Percentiles rank a stretch among this genome's conserved stretches.
Evolutionary conservation across 176 grass and related monocot genomes (phyloP).

Genomic region (Hordeum marinum): DNA sequence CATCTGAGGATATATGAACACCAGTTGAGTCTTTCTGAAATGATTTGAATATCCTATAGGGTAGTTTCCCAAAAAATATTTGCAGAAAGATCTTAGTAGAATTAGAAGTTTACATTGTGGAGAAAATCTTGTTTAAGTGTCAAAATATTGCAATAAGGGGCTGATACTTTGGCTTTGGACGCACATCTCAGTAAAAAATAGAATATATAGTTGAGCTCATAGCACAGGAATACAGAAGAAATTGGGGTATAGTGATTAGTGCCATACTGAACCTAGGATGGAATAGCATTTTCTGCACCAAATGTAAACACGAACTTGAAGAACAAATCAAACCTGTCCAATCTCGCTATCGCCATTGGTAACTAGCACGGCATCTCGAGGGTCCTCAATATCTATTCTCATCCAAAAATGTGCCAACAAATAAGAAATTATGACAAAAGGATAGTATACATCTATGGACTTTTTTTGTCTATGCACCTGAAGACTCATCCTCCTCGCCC

Average conservation of each 20-base stretch:
- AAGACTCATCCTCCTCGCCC: constrained; percentile 54
- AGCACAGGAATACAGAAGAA: background rate
- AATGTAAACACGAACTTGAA: background rate
- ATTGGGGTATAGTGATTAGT: background rate
- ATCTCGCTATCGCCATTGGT: constrained; percentile 87
- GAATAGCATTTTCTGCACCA: background rate
- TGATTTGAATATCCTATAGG: constrained; percentile 5
- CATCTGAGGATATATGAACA: background rate
- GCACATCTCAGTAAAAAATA: background rate
- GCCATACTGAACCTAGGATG: background rate
- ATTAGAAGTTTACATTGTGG: background rate
- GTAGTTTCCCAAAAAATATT: background rate
- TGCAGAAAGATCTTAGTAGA: background rate
- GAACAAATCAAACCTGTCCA: constrained; percentile 51
- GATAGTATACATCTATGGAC: background rate
- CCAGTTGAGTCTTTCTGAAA: background rate
- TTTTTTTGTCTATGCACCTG: constrained; percentile 43
- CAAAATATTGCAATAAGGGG: background rate
- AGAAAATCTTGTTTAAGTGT: background rate
- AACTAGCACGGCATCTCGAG: constrained; percentile 68
- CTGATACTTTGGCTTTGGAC: background rate
- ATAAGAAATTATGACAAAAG: constrained; percentile 17
- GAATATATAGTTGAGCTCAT: background rate
- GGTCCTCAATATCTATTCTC: constrained; percentile 55
- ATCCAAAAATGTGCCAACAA: constrained; percentile 31